Conservation (phyloP, 2,329 filamentous ascomycete genomes). For the Fusarium chlamydosporum region DNA sequence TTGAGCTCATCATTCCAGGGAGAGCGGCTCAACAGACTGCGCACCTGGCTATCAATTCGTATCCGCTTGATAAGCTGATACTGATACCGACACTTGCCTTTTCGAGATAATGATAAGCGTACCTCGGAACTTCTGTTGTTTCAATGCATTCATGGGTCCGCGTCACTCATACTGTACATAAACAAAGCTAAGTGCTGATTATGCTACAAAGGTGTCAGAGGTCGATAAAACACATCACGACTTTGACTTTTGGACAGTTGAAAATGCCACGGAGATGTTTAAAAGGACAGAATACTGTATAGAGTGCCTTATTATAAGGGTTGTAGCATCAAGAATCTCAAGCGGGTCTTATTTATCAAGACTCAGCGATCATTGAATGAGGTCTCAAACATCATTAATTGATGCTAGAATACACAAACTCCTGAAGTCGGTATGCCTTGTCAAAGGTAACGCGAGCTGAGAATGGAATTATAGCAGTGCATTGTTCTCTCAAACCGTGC, state of each 20-base stretch:
- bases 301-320: neutral
- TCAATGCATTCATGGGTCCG: conserved; percentile 11
- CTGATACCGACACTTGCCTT: conserved; percentile 8
- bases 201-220: conserved; percentile 1
- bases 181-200: conserved; percentile 17
- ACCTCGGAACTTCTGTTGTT: conserved; percentile 30
- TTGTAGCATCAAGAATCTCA: too few species aligned
- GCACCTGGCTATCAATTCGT: conserved; percentile 15
- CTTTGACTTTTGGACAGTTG: neutral
- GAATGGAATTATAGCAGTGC: neutral
- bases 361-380: neutral
- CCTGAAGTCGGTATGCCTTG: neutral
- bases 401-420: neutral
- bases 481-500: neutral
- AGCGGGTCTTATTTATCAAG: too few species aligned
- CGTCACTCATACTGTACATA: neutral
- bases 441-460: neutral
- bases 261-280: neutral
- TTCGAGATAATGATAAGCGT: conserved; percentile 21
- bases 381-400: neutral
- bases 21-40: conserved; percentile 23
- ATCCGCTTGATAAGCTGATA: conserved; percentile 22
- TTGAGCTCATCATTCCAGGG: conserved; percentile 49
- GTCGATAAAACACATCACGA: neutral
- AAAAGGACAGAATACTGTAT: neutral